Base-by-base conservation (phyloP, 768 basidiomycete species). In the Tremella yokohamensis region DNA sequence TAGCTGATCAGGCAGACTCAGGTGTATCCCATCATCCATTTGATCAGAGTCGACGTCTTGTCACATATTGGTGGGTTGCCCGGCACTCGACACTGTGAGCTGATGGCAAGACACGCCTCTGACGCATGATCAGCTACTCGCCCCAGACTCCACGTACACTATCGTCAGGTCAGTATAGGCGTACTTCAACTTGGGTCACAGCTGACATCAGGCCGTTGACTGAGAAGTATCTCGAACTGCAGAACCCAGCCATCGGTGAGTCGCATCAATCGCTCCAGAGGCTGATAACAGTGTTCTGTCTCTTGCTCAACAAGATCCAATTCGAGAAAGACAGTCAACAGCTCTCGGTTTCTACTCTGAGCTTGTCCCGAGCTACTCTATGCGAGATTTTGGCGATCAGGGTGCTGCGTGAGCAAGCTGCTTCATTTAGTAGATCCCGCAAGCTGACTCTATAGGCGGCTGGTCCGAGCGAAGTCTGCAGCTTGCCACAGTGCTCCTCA, bases 331-430 rank as follows among this genome's bases (percentile, higher is more conserved):
- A 93, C 76, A 82, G 85, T 44, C 83, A 85, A 64, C 71, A 73
- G 49, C 78, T 90, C 60, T 81, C 84, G 8, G 87, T 86, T 22
- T 78, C 83, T 8, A 58, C 87, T 0, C 73, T 96, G 25, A 91
- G 87, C 1, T 77, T 80, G 9, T 84, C 89, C 1, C 83, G 93
- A 37, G 91, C 90, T 1, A 78, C 81, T 38, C 82, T 97, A 22
- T 97, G 93, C 76, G 93, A 97, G 77, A 84, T 94, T 39, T 82
- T 97, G 11, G 93, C 93, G 1, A 88, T 85, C 24, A 82, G 87
- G 29, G 81, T 85, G 4, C 82, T 94, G 59, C 83, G 88, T 60
- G 83, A 85, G 69, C 84, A 18, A 16, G 18, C 49, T 20, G 16
- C 51, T 12, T 34, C 16, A 26, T 18, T 9, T 38, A 22, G 20